Percentiles rank a stretch among this genome's conserved stretches.
These are phyloP conservation scores for Escallonia rubra DNA, from an alignment of 129 eudicot genomes.

Conservation along the genomic window DNA sequence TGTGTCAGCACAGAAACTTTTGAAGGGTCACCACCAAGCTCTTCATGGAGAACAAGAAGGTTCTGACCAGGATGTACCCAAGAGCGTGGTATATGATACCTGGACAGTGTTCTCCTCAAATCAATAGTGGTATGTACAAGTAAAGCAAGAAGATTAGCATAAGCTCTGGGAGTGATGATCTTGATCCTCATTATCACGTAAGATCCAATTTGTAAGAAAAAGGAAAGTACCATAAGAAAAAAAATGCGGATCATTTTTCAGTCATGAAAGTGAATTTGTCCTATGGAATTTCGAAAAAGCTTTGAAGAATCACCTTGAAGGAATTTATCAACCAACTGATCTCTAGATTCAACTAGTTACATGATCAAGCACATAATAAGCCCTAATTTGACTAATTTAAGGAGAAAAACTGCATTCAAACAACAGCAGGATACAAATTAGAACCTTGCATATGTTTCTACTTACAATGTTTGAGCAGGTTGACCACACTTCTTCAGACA, in stretches of 20 bases:
- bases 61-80: slow-evolving; percentile 73
- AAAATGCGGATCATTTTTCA: no score
- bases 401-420: neutral
- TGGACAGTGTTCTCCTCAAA: slow-evolving; percentile 4
- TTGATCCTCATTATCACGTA: no score
- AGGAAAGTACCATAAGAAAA: no score
- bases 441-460: slow-evolving; percentile 6
- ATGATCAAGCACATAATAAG: neutral
- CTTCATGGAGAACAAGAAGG: slow-evolving; percentile 72
- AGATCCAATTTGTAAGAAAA: no score
- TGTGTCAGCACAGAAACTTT: slow-evolving; percentile 38
- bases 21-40: slow-evolving; percentile 73
- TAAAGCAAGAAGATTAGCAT: no score
- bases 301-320: no score
- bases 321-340: neutral
- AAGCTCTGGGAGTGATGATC: no score
- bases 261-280: no score
- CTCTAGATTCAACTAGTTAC: neutral
- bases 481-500: slow-evolving; percentile 72
- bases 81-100: slow-evolving; percentile 71
- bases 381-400: neutral
- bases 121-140: no score
- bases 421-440: neutral
- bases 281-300: no score
- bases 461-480: slow-evolving; percentile 77